These are phyloP conservation scores for Hymenotorrendiella dingleyae DNA, from an alignment of 2,329 filamentous ascomycete species.

Conservation along the genomic window DNA sequence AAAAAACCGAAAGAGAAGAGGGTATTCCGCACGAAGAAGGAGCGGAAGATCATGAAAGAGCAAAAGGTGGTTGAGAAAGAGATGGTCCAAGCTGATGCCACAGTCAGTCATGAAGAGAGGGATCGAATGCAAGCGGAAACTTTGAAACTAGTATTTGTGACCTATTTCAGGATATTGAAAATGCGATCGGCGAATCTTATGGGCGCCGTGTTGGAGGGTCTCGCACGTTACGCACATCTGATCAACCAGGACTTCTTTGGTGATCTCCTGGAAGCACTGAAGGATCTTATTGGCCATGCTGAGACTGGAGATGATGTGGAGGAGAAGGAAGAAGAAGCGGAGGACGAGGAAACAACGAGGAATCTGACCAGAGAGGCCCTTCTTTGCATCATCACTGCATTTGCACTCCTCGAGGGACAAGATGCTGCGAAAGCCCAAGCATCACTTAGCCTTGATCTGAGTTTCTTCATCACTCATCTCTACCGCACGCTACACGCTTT, in stretches of 20 bases:
- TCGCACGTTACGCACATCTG: constrained; percentile 89
- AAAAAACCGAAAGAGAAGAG: constrained; percentile 69
- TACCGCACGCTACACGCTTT: constrained; percentile 79
- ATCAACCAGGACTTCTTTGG: constrained; percentile 99
- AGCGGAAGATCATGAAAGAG: constrained; percentile 78
- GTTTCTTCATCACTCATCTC: constrained; percentile 91
- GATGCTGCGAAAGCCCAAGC: constrained; percentile 80
- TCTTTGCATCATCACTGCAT: constrained; percentile 92
- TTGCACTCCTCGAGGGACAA: constrained; percentile 91
- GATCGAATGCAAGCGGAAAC: constrained; percentile 95
- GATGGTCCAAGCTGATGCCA: constrained; percentile 85
- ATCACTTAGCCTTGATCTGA: constrained; percentile 80
- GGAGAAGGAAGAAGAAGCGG: constrained; percentile 38
- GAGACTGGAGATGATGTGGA: constrained; percentile 46
- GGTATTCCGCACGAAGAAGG: constrained; percentile 83
- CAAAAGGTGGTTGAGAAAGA: constrained; percentile 86
- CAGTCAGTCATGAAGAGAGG: constrained; percentile 85
- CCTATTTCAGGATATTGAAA: constrained; percentile 93
- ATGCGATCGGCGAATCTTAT: constrained; percentile 74
- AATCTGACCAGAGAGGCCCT: constrained; percentile 82
- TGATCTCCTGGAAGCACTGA: constrained; percentile 87
- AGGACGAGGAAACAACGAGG: constrained; percentile 51
- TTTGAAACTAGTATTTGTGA: constrained; percentile 89
- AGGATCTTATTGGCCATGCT: constrained; percentile 80
- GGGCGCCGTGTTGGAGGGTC: constrained; percentile 92